Evolutionary conservation across 768 basidiomycete genomes (phyloP).

Genomic region (Lactifluus hygrophoroides): DNA sequence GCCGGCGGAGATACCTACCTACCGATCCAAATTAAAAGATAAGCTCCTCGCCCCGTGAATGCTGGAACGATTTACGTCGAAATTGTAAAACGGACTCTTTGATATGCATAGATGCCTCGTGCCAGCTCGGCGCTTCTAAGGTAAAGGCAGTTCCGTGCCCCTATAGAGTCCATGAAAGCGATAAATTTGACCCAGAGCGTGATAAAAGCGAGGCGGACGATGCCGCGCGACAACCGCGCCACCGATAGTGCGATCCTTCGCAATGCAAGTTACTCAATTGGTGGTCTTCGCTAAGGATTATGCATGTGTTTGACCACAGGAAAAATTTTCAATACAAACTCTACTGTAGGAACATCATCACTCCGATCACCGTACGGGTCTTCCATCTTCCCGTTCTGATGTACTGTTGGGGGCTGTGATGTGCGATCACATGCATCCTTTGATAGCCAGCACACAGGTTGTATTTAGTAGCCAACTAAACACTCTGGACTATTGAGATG

Average conservation of each 20-base stretch:
- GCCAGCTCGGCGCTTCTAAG: background rate
- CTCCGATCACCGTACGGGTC: too few relatives aligned
- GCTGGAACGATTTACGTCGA: background rate
- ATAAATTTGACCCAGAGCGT: background rate
- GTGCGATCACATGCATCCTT: background rate
- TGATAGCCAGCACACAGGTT: background rate
- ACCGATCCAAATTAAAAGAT: too few relatives aligned
- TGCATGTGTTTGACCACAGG: background rate
- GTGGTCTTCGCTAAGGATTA: background rate
- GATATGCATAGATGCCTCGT: background rate
- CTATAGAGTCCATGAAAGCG: background rate
- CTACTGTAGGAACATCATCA: too few relatives aligned
- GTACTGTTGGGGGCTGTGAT: too few relatives aligned
- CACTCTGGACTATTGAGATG: background rate
- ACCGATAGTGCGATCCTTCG: too few relatives aligned
- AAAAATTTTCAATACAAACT: background rate
- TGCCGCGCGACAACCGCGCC: too few relatives aligned
- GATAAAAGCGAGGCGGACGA: too few relatives aligned
- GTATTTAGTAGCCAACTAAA: background rate
- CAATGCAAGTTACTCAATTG: background rate
- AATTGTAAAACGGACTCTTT: background rate
- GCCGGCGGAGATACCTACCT: too few relatives aligned
- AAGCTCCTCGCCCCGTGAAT: too few relatives aligned
- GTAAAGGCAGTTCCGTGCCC: background rate
- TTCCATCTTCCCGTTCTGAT: too few relatives aligned